Percentiles rank a stretch among this genome's conserved stretches.
phyloP scores from a whole-genome alignment of 2,329 filamentous ascomycete genomes.

The Cladosporium sphaerospermum region DNA sequence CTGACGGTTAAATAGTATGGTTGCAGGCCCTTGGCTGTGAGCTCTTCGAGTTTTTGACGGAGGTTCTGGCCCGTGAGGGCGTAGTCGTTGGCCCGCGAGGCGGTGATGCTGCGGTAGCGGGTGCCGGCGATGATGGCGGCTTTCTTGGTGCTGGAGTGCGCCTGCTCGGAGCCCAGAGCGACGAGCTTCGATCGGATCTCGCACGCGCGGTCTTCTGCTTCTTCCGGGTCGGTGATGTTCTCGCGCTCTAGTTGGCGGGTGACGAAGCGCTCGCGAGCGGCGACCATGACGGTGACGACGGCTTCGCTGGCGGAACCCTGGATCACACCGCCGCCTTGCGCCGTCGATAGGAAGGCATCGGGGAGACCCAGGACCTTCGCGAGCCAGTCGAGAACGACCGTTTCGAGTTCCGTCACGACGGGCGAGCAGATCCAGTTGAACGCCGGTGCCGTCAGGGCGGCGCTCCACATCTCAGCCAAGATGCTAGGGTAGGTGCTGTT shows the following conservation, averaged over 20 bases:
- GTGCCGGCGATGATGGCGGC: constrained; percentile 80
- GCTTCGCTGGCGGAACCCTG: constrained; percentile 88
- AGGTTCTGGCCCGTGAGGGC: constrained; percentile 63
- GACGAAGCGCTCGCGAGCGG: constrained; percentile 75
- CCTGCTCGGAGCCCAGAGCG: constrained; percentile 69
- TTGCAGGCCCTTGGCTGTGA: constrained; percentile 62
- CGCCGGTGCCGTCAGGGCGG: constrained; percentile 79
- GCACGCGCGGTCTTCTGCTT: constrained; percentile 64
- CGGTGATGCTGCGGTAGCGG: constrained; percentile 65
- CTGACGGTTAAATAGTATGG: constrained; percentile 84
- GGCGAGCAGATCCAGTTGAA: constrained; percentile 98
- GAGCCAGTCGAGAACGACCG: constrained; percentile 87
- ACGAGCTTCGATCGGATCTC: constrained; percentile 66
- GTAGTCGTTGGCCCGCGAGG: constrained; percentile 57
- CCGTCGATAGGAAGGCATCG: constrained; percentile 64
- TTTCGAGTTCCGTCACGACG: constrained; percentile 88
- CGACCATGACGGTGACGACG: constrained; percentile 78
- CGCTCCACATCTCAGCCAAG: constrained; percentile 86
- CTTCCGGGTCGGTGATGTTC: constrained; percentile 40
- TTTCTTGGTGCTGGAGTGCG: constrained; percentile 82
- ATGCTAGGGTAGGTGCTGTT: constrained; percentile 76
- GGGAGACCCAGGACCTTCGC: constrained; percentile 70
- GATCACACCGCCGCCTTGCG: constrained; percentile 82
- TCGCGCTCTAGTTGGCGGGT: constrained; percentile 51
- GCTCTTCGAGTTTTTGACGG: constrained; percentile 55